These are phyloP conservation scores for Sphaerosporella brunnea DNA, from an alignment of 495 filamentous ascomycete genomes.

Conservation along the genomic window DNA sequence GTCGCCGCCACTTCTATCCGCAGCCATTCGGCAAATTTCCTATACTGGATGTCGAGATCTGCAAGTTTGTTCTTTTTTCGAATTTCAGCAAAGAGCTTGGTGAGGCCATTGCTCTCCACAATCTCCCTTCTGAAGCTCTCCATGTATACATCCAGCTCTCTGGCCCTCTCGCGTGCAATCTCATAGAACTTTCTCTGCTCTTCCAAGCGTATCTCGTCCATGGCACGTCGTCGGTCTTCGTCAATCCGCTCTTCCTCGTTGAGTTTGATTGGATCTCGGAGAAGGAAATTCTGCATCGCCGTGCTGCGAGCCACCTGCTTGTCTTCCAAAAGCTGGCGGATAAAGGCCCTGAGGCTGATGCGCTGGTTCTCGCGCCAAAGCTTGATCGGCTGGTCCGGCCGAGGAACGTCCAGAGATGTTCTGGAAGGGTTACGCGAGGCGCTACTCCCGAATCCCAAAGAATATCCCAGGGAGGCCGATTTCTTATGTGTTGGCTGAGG, in stretches of 20 bases:
- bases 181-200: conserved; percentile 92
- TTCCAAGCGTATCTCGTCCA: conserved; percentile 74
- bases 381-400: conserved; percentile 30
- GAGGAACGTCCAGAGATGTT: conserved; percentile 31
- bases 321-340: conserved; percentile 68
- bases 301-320: conserved; percentile 63
- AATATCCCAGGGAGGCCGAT: conserved; percentile 20
- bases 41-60: conserved; percentile 83
- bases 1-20: conserved; percentile 94
- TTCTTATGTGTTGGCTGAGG: conserved; percentile 12
- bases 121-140: conserved; percentile 62
- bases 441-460: conserved; percentile 26
- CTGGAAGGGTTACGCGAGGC: conserved; percentile 33
- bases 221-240: conserved; percentile 54
- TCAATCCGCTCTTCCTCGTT: conserved; percentile 73
- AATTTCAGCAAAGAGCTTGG: conserved; percentile 84
- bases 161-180: conserved; percentile 73
- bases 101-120: conserved; percentile 71
- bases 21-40: conserved; percentile 96
- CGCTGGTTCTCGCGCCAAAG: conserved; percentile 82
- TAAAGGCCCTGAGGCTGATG: conserved; percentile 75
- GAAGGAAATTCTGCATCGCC: conserved; percentile 67
- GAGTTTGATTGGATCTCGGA: conserved; percentile 43
- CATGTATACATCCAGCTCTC: conserved; percentile 94
- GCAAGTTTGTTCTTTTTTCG: conserved; percentile 66